Percentiles rank a stretch among this genome's conserved stretches.
phyloP scores from a whole-genome alignment of 2,329 filamentous ascomycete species.

The Alternaria sp. region DNA sequence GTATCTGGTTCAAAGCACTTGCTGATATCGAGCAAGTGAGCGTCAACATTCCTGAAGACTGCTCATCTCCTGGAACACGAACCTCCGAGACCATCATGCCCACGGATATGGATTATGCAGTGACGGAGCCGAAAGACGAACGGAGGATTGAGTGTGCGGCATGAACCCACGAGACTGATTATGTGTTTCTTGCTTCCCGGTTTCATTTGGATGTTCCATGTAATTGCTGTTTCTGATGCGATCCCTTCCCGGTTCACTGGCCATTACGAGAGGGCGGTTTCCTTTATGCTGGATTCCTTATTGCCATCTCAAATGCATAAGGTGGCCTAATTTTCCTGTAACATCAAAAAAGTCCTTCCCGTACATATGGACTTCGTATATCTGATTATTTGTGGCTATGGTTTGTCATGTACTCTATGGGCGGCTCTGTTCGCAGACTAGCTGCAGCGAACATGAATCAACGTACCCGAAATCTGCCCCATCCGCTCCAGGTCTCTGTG shows the following conservation, averaged over 20 bases:
- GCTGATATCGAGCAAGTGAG: conserved; percentile 5
- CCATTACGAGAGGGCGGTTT: not conserved
- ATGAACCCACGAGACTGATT: conserved; percentile 11
- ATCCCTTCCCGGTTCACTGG: not conserved
- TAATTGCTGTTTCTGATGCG: not conserved
- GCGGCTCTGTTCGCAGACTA: not conserved
- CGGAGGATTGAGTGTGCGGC: conserved; percentile 6
- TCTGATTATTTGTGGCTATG: conserved; percentile 2
- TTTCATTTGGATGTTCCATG: conserved; percentile 6
- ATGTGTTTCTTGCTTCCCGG: not conserved
- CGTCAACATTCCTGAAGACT: not conserved
- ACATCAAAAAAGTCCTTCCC: not conserved
- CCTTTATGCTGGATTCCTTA: not conserved
- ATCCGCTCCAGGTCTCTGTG: not conserved
- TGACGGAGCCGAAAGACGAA: conserved; percentile 7
- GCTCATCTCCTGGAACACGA: not conserved
- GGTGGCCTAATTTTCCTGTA: conserved; percentile 1
- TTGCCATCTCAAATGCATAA: not conserved
- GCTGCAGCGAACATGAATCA: not conserved
- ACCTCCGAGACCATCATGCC: not conserved
- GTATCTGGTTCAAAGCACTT: not conserved
- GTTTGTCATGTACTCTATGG: conserved; percentile 5
- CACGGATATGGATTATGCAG: conserved; percentile 9
- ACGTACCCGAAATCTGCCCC: not conserved
- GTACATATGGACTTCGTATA: not conserved